These are phyloP conservation scores for Mycena vitilis DNA, from an alignment of 768 basidiomycete genomes.

Conservation along the genomic window DNA sequence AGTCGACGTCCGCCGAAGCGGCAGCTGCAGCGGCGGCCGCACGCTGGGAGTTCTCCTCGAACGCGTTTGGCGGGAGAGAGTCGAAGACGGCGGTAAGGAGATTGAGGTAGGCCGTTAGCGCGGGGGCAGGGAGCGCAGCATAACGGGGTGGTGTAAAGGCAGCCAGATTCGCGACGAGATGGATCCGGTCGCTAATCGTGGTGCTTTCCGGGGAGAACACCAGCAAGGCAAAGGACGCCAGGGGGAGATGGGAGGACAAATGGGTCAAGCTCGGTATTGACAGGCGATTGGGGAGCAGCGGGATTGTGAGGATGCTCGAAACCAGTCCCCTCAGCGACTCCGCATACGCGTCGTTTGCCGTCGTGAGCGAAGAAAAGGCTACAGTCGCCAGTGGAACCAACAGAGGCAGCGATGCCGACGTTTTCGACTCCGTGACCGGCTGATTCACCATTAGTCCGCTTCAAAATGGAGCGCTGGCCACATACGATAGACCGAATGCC, in stretches of 20 bases:
- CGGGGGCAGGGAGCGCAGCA: conserved; percentile 53
- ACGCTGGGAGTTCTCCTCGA: conserved; percentile 56
- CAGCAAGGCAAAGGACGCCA: conserved; percentile 47
- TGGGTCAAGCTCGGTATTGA: conserved; percentile 70
- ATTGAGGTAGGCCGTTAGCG: conserved; percentile 65
- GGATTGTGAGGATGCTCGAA: conserved; percentile 73
- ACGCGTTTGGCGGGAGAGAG: conserved; percentile 60
- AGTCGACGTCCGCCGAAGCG: conserved; percentile 44
- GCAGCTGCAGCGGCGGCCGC: conserved; percentile 25
- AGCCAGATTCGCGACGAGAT: conserved; percentile 80
- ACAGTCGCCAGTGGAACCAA: conserved; percentile 59
- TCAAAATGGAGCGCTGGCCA: conserved; percentile 30
- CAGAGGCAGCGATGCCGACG: conserved; percentile 59
- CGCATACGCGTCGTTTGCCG: conserved; percentile 41
- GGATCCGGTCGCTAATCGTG: conserved; percentile 52
- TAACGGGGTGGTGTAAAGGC: conserved; percentile 76
- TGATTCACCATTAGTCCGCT: conserved; percentile 41
- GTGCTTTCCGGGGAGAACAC: conserved; percentile 45
- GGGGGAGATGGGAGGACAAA: conserved; percentile 75
- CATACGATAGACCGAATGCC: conserved; percentile 65
- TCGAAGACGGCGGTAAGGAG: conserved; percentile 65
- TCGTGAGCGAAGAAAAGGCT: conserved; percentile 50
- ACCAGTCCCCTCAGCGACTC: conserved; percentile 57
- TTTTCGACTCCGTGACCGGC: conserved; percentile 67
- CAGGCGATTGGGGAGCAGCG: conserved; percentile 82